Conservation (phyloP, 2,329 filamentous ascomycete species). For the Aspergillus niger region DNA sequence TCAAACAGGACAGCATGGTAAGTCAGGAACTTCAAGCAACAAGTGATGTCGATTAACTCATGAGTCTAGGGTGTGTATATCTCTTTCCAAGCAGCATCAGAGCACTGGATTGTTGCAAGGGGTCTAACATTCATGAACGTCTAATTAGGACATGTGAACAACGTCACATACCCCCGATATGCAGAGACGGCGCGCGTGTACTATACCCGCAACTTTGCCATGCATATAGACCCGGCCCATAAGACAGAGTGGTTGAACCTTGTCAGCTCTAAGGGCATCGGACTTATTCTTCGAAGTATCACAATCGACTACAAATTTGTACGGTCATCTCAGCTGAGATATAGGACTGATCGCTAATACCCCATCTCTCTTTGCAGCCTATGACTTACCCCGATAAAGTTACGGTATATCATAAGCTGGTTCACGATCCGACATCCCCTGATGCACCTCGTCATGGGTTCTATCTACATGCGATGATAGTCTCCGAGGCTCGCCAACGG, state of each 20-base stretch:
- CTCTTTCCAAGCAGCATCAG: neutral
- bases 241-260: slow-evolving; percentile 67
- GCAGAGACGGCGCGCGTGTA: slow-evolving; percentile 80
- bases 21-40: slow-evolving; percentile 20
- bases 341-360: slow-evolving; percentile 9
- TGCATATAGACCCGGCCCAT: slow-evolving; percentile 62
- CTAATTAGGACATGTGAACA: slow-evolving; percentile 74
- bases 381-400: slow-evolving; percentile 81
- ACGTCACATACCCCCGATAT: slow-evolving; percentile 79
- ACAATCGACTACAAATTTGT: slow-evolving; percentile 87
- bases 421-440: slow-evolving; percentile 49
- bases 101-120: neutral
- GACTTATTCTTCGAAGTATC: slow-evolving; percentile 78
- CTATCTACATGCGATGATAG: slow-evolving; percentile 61
- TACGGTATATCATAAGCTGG: slow-evolving; percentile 79
- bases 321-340: slow-evolving; percentile 36
- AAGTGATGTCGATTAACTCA: slow-evolving; percentile 4
- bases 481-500: slow-evolving; percentile 74
- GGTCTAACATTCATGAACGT: slow-evolving; percentile 3
- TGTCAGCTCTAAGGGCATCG: slow-evolving; percentile 65
- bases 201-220: slow-evolving; percentile 72
- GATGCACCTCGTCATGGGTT: slow-evolving; percentile 35
- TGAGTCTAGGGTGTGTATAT: slow-evolving; percentile 26
- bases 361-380: slow-evolving; percentile 55
- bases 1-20: slow-evolving; percentile 50